Conservation (phyloP, 2,329 filamentous ascomycete genomes). For the Blumeria graminis region DNA sequence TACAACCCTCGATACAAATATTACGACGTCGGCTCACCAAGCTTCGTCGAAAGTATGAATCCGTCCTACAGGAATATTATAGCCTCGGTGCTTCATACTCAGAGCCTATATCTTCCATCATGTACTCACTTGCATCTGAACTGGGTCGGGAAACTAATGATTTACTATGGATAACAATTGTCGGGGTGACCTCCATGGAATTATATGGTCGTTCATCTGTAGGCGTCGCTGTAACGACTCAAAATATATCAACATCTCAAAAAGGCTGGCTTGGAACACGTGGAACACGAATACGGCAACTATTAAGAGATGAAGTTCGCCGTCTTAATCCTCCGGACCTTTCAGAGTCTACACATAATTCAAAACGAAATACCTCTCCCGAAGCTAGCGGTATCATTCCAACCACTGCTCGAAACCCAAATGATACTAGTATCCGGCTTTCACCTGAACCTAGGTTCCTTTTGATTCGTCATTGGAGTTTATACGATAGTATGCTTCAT, state of each 20-base stretch:
- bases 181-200: conserved; percentile 85
- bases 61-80: conserved; percentile 60
- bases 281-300: conserved; percentile 60
- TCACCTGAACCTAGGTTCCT: conserved; percentile 87
- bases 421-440: conserved; percentile 74
- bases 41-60: conserved; percentile 54
- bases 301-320: conserved; percentile 79
- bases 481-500: conserved; percentile 97
- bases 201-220: conserved; percentile 70
- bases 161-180: conserved; percentile 79
- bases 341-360: conserved; percentile 25
- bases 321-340: conserved; percentile 65
- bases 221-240: conserved; percentile 40
- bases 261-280: conserved; percentile 62
- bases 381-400: conserved; percentile 66
- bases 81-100: conserved; percentile 71
- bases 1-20: conserved; percentile 42
- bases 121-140: conserved; percentile 86
- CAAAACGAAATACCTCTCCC: conserved; percentile 33
- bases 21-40: conserved; percentile 51
- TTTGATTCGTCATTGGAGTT: conserved; percentile 82
- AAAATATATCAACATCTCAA: conserved; percentile 28
- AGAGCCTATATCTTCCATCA: conserved; percentile 79
- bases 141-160: conserved; percentile 93
- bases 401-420: conserved; percentile 66